Evolutionary conservation across 1,139 yeast species (phyloP).

Genomic region (Hemisphaericaspora lyxosophila): DNA sequence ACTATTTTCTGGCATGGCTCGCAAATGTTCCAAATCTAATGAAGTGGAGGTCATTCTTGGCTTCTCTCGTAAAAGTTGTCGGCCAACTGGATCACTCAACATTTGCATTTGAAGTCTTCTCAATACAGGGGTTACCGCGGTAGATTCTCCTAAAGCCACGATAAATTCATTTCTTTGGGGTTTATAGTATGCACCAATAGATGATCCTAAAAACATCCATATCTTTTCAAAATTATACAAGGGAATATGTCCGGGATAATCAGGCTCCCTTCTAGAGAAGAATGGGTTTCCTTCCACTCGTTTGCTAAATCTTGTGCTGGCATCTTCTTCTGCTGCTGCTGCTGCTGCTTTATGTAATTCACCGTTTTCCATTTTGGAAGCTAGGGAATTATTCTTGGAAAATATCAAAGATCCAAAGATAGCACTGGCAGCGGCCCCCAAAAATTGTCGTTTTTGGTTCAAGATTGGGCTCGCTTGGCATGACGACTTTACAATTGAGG

Average conservation of each 20-base stretch:
- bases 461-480: neutral
- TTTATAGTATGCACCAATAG: constrained; percentile 78
- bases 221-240: constrained; percentile 61
- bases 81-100: constrained; percentile 74
- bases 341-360: constrained; percentile 47
- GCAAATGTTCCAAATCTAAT: constrained; percentile 61
- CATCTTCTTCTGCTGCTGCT: no score
- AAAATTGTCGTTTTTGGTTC: constrained; percentile 10
- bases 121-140: constrained; percentile 73
- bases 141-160: constrained; percentile 93
- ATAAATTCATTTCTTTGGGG: constrained; percentile 80
- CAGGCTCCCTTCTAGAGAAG: constrained; percentile 44
- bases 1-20: constrained; percentile 64
- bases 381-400: constrained; percentile 52
- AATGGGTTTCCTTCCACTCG: constrained; percentile 22
- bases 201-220: constrained; percentile 69
- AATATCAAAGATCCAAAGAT: constrained; percentile 34
- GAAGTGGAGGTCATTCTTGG: constrained; percentile 82
- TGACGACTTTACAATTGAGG: neutral
- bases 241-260: constrained; percentile 82
- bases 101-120: constrained; percentile 63
- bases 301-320: constrained; percentile 29
- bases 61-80: constrained; percentile 71
- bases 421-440: constrained; percentile 16
- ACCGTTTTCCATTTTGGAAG: constrained; percentile 59